These are phyloP conservation scores for Inga leiocalycina DNA, from an alignment of 306 rosid species.

Conservation along the genomic window DNA sequence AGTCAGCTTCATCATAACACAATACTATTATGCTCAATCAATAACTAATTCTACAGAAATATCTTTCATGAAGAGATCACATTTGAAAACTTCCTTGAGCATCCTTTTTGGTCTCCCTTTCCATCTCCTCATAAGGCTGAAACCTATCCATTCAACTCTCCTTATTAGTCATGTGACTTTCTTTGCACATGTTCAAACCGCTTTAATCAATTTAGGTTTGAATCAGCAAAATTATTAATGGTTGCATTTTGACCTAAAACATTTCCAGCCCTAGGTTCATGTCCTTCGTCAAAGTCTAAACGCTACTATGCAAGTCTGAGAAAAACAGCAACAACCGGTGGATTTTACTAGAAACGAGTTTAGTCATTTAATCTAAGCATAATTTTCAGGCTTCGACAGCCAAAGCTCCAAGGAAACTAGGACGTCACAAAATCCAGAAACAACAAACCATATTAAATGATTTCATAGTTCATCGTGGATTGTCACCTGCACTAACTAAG, in stretches of 20 bases:
- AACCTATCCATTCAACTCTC: neutral
- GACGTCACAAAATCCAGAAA: conserved; percentile 14
- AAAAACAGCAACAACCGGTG: conserved; percentile 14
- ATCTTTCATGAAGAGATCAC: neutral
- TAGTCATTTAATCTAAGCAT: conserved; percentile 14
- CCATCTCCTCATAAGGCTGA: neutral
- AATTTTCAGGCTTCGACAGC: conserved; percentile 28
- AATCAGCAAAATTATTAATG: conserved; percentile 24
- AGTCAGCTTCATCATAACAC: neutral
- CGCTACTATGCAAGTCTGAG: conserved; percentile 16
- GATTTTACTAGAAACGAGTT: conserved; percentile 22
- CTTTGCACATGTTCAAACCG: neutral
- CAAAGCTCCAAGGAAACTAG: conserved; percentile 33
- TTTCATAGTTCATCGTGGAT: conserved; percentile 1
- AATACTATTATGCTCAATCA: neutral
- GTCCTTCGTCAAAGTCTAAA: conserved; percentile 24
- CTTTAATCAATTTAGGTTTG: conserved; percentile 6
- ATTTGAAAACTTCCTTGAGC: neutral
- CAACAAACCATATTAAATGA: conserved; percentile 18
- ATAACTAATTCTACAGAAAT: neutral
- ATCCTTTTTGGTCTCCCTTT: neutral
- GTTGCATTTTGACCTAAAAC: conserved; percentile 4
- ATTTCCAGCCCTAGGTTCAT: conserved; percentile 8
- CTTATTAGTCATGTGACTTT: neutral
- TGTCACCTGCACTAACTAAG: conserved; percentile 22